Evolutionary conservation across 2,329 filamentous ascomycete species (phyloP), one percentile per base, ranked within the genome.

Genomic region (Exserohilum turcica): DNA sequence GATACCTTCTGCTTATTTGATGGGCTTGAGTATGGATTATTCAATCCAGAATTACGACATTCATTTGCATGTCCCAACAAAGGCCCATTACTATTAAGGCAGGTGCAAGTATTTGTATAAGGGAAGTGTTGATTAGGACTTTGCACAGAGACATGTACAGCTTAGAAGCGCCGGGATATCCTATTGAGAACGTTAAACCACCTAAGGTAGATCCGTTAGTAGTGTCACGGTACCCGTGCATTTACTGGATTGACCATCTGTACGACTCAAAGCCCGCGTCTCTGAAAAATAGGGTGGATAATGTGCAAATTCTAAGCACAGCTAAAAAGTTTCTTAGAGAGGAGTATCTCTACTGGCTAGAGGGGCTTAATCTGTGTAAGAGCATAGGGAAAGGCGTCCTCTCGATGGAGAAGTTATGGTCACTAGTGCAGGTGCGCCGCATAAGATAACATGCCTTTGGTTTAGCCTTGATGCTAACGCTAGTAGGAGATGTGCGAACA

Each of bases 211-310:
- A 72, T 61, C 59, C 60, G 44, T 45, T 73, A 43, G 54, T 60
- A 5, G n/a, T 61, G 12, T 42, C 66, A 21, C 60, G 57, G 24
- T 65, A 63, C 40, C 63, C 67, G 8, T 74, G 67, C 48, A 48
- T 73, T 32, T 71, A 68, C 52, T 76, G 72, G 74, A 52, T 66
- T 21, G 60, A 70, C 35, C 71, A 75, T 59, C 56, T 75, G 13
- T 66, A 52, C 46, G 63, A 61, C 33, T 59, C 21, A 36, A 48
- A 51, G 6, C 33, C 28, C 12, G 31, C 16, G 24, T 40, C 40
- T 57, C 8, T 29, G 3, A 5, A 27, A 40, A 10, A 28, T 28
- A 28, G 13, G 38, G n/a, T 16, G 21, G 24, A 28, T 28, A 13
- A 27, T 12, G 2, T 40, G 21, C 38, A 29, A 40, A 24, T 29